Base-by-base conservation (phyloP, 2,329 filamentous ascomycete genomes). In the Mollisia scopiformis region DNA sequence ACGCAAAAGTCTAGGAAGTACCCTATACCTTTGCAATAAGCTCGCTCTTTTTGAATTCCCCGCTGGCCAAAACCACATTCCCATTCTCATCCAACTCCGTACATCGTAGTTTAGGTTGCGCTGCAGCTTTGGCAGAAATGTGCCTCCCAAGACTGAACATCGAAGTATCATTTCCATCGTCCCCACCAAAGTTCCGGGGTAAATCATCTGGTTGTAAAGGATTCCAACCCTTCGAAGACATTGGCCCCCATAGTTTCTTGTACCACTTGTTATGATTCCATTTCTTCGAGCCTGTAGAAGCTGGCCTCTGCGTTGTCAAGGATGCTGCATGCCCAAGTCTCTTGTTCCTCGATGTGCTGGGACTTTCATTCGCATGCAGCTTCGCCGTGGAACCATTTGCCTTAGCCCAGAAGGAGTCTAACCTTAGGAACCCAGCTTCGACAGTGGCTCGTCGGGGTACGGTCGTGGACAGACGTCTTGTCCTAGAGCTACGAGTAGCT, bases 21-120 rank as follows among this genome's bases (percentile, higher is more conserved):
- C 49, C 5, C 54, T 76, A 55, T 76, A 93, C 91, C 83, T 95
- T 97, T 56, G 93, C 93, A 75, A 97, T 98, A 50, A 99, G 82
- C 78, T 99, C 95, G 71, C 88, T 95, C 82, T 99, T 99, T 79
- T 95, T 96, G 77, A 97, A 98, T 76, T 98, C 95, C 61, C 93
- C 92, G 73, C 96, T 96, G 21, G 96, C 90, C 60, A 98, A 81
- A 21, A 94, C 96, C 27, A 97, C 93, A 69, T 96, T 90, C 41
- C 95, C 95, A 71, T 91, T 87, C 74, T 93, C 92, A 71, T 98
- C 93, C 62, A 98, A 91, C 76, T 99, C 95, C 1, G 95, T 99
- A 74, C 95, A 99, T 57, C 95, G 85, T 67, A 99, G 80, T 62
- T 92, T 88, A 30, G 93, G 86, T 75, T 97, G 93, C 59, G 94